Evolutionary conservation across 140 eudicot genomes (phyloP).

Genomic region (Oenanthe javanica): DNA sequence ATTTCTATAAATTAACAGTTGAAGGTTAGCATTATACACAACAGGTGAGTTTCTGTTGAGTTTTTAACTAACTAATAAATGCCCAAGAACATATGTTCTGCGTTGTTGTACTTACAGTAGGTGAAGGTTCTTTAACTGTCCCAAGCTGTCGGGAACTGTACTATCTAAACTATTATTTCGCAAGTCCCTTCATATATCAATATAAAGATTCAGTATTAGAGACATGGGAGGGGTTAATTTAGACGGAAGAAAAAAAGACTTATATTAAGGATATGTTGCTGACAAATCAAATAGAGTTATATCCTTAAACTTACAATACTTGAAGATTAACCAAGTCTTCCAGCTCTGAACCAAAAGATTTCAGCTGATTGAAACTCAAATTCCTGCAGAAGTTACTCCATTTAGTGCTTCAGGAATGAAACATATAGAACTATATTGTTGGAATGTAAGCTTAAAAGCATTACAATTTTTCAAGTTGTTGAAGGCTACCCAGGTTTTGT

Average conservation of each 20-base stretch:
- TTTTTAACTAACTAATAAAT: neutral
- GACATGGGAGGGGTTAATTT: neutral
- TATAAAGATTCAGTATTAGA: neutral
- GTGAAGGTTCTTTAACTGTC: slow-evolving; percentile 64
- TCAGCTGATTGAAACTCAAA: slow-evolving; percentile 70
- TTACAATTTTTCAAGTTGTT: slow-evolving; percentile 75
- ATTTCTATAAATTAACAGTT: slow-evolving; percentile 35
- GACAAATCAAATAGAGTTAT: neutral
- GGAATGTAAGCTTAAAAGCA: slow-evolving; percentile 14
- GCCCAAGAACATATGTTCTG: neutral
- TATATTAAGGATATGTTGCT: neutral
- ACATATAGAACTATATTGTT: neutral
- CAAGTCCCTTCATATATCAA: slow-evolving; percentile 54
- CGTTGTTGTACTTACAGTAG: slow-evolving; percentile 52
- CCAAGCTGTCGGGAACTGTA: slow-evolving; percentile 71
- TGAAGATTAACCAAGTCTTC: slow-evolving; percentile 64
- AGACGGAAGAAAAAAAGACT: neutral
- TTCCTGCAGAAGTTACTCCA: slow-evolving; percentile 47
- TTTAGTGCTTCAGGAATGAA: neutral
- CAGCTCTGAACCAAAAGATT: slow-evolving; percentile 75
- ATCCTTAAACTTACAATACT: slow-evolving; percentile 44
- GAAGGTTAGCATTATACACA: neutral
- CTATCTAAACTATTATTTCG: slow-evolving; percentile 78
- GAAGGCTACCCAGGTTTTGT: slow-evolving; percentile 74
- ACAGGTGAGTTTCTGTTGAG: neutral